These are phyloP conservation scores for Arthrobotrys sinensis DNA, from an alignment of 2,329 filamentous ascomycete species.

Conservation along the genomic window DNA sequence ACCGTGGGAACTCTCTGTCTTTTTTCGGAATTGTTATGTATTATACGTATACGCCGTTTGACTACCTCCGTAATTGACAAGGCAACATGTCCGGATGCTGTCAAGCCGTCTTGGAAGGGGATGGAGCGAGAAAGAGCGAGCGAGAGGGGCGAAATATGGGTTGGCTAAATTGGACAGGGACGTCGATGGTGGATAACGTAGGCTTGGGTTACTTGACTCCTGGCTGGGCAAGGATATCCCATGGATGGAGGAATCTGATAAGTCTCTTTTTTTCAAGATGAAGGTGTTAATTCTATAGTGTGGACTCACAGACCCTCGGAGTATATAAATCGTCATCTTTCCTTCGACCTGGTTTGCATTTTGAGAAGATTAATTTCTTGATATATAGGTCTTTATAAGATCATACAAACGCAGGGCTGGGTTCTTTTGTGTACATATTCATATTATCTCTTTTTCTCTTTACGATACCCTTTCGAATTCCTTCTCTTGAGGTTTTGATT, in stretches of 20 bases:
- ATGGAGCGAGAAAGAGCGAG: constrained; percentile 25
- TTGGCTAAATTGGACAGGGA: constrained; percentile 32
- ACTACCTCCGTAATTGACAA: constrained; percentile 1
- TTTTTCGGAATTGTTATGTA: constrained; percentile 29
- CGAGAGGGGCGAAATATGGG: constrained; percentile 19
- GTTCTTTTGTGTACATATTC: constrained; percentile 39
- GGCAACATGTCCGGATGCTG: constrained; percentile 30
- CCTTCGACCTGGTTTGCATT: neutral
- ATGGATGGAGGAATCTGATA: constrained; percentile 19
- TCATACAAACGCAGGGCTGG: constrained; percentile 28
- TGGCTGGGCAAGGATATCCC: constrained; percentile 5
- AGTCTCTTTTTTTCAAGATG: neutral
- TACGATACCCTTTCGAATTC: neutral
- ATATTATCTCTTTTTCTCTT: constrained; percentile 17
- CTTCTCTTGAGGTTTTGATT: constrained; percentile 46
- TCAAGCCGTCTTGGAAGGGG: constrained; percentile 42
- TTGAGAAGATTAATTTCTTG: neutral
- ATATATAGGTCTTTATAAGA: constrained; percentile 21
- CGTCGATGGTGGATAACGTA: constrained; percentile 21
- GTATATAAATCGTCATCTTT: constrained; percentile 53
- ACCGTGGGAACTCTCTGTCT: constrained; percentile 6
- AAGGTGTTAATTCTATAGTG: neutral
- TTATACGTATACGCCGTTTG: neutral
- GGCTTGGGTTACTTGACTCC: constrained; percentile 4
- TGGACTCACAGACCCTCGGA: neutral